phyloP scores from a whole-genome alignment of 2,329 filamentous ascomycete species.

The Truncatella angustata region DNA sequence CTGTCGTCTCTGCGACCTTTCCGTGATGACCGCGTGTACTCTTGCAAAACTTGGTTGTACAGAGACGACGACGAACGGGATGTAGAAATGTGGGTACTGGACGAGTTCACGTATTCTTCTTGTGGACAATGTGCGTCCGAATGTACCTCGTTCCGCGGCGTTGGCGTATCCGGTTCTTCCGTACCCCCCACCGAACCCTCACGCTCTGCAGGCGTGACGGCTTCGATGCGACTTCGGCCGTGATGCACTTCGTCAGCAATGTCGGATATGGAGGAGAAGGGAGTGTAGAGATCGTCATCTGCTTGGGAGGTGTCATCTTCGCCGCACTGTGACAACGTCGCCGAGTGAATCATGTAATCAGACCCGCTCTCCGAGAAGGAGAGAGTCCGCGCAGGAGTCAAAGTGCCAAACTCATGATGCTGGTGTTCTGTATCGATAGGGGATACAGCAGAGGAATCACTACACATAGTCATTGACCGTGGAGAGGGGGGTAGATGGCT shows the following conservation, averaged over 20 bases:
- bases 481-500: conserved; percentile 42
- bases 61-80: conserved; percentile 32
- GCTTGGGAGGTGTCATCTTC: conserved; percentile 39
- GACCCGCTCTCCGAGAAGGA: conserved; percentile 53
- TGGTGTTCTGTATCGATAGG: conserved; percentile 32
- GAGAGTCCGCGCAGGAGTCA: conserved; percentile 45
- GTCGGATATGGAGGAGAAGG: conserved; percentile 44
- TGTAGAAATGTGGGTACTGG: conserved; percentile 20
- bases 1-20: conserved; percentile 31
- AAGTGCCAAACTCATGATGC: conserved; percentile 29
- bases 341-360: conserved; percentile 33
- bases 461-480: conserved; percentile 49
- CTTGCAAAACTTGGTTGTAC: conserved; percentile 12
- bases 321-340: conserved; percentile 36
- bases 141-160: conserved; percentile 36
- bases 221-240: conserved; percentile 7
- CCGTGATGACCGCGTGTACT: conserved; percentile 24
- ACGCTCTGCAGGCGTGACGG: conserved; percentile 17
- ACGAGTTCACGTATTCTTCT: not conserved
- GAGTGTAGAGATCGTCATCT: conserved; percentile 39
- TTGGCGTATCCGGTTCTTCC: conserved; percentile 41
- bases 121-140: conserved; percentile 28
- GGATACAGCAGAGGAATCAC: conserved; percentile 39
- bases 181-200: conserved; percentile 25
- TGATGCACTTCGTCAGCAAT: conserved; percentile 31